Percentiles rank a stretch among this genome's conserved stretches.
Conservation (phyloP, 805 yeast genomes). For the Maudiozyma saulgeensis region DNA sequence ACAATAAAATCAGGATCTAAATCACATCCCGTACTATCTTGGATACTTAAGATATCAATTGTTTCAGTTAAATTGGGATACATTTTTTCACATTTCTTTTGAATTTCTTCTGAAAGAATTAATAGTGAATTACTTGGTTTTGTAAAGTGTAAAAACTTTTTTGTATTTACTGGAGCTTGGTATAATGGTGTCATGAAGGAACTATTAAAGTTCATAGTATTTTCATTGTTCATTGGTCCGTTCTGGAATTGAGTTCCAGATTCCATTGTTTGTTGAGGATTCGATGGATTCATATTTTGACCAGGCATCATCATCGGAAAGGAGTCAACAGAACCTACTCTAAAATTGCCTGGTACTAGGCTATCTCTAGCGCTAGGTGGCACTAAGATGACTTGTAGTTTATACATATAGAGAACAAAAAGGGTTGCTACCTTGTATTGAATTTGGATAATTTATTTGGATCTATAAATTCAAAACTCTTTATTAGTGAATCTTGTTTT, state of each 20-base stretch:
- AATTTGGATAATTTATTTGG: too few relatives aligned
- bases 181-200: constrained; percentile 8
- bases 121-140: constrained; percentile 37
- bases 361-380: constrained; percentile 31
- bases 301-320: constrained; percentile 18
- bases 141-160: constrained; percentile 60
- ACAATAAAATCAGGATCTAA: constrained; percentile 68
- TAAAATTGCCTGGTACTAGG: constrained; percentile 12
- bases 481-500: too few relatives aligned
- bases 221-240: background rate
- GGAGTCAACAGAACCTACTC: constrained; percentile 15
- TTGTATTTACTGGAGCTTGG: constrained; percentile 19
- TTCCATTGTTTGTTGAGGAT: constrained; percentile 9
- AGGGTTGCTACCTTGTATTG: too few relatives aligned
- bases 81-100: constrained; percentile 46
- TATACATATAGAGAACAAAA: constrained; percentile 24
- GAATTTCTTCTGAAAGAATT: constrained; percentile 44
- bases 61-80: constrained; percentile 52
- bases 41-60: constrained; percentile 49
- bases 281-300: constrained; percentile 6
- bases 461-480: too few relatives aligned
- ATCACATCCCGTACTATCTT: constrained; percentile 61
- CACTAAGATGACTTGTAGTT: constrained; percentile 36
- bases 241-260: constrained; percentile 2
- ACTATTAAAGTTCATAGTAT: constrained; percentile 2